A percentile compares a stretch with the other conserved stretches of the same genome.
phyloP scores from a whole-genome alignment of 2,329 filamentous ascomycete genomes.

The Sphaerulina musiva region DNA sequence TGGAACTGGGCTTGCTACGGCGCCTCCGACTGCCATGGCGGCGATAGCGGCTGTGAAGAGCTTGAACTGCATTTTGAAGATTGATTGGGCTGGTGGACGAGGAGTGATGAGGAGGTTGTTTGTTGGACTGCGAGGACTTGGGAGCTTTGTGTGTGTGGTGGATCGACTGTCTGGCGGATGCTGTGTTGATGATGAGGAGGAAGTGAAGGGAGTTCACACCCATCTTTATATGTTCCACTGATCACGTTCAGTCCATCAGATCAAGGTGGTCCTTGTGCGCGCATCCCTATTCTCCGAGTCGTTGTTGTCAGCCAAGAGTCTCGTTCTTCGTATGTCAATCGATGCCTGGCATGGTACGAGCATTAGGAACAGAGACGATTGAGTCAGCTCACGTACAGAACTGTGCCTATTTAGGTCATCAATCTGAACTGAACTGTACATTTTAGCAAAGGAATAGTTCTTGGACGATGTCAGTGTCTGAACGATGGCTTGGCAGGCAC shows the following conservation, averaged over 20 bases:
- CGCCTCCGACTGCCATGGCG: slow-evolving; percentile 5
- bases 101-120: not conserved
- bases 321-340: not conserved
- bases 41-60: slow-evolving; percentile 6
- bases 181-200: not conserved
- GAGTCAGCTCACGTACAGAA: not conserved
- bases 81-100: not conserved
- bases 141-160: not conserved
- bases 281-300: not conserved
- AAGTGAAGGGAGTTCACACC: not conserved
- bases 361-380: not conserved
- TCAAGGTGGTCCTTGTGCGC: not conserved
- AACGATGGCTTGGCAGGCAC: too few relatives aligned
- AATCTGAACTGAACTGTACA: too few relatives aligned
- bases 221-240: not conserved
- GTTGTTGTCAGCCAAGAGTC: not conserved
- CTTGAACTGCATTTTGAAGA: slow-evolving; percentile 11
- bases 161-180: not conserved
- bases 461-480: too few relatives aligned
- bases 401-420: not conserved
- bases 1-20: slow-evolving; percentile 6
- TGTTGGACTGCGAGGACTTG: not conserved
- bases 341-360: not conserved
- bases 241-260: not conserved
- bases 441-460: too few relatives aligned